Base-by-base conservation (phyloP, 2,329 filamentous ascomycete species). In the Arthrobotrys sinensis region DNA sequence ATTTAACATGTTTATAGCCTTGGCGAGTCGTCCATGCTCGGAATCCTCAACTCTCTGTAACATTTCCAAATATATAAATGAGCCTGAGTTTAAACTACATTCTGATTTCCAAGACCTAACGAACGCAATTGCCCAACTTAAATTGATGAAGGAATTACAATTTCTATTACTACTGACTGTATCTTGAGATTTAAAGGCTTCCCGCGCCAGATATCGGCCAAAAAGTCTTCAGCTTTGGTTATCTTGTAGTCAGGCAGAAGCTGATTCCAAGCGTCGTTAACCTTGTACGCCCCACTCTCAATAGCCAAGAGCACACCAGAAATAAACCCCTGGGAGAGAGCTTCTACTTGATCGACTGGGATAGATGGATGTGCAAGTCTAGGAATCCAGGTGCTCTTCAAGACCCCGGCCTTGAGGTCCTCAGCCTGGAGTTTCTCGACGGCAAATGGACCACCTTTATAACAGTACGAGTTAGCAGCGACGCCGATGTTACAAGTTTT, bases 241-340 rank as follows among this genome's bases (percentile, higher is more conserved):
- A 85, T 84, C 63, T 82, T 69, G 62, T 82, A 84, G 32, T 84
- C 83, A 1, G 84, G 84, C 24, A 85, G 68, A 69, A 85, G 53
- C 24, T 68, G 66, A 70, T 85, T 85, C 82, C 83, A 84, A 66
- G 83, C 82, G 66, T 85, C 82, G 5, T 82, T 82, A 2, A 84
- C 82, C 16, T 73, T 78, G 80, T 81, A 83, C 0, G 77, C 81
- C 0, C 81, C 81, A 2, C 48, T 76, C 0, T 80, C 76, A 5
- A 80, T 52, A 10, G 76, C 80, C n/a, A 83, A 65, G 3, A 84
- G 36, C 12, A 84, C 76, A 1, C 83, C 82, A 6, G 72, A 75
- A 0, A 79, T 24, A 1, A 83, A 70, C 0, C 75, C 28, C 48
- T 72, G 79, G 4, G 82, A 70, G 38, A 84, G 77, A 0, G 53